Evolutionary conservation across 768 basidiomycete species (phyloP).

Genomic region (Austroboletus eburneus): DNA sequence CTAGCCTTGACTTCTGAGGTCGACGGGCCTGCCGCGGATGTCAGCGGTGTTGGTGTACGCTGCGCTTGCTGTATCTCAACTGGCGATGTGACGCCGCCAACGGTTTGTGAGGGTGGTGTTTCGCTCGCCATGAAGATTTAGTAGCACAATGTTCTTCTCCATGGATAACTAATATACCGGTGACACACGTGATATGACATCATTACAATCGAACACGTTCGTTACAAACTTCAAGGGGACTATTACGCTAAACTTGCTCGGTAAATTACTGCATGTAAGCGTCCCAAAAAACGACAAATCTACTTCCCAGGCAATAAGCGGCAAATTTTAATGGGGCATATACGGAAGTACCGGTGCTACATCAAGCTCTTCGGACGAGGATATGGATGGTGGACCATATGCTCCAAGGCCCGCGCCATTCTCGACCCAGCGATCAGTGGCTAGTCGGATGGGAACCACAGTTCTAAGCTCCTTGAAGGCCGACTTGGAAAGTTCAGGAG

Average conservation of each 20-base stretch:
- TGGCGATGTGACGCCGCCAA: background rate
- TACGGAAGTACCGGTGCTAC: constrained; percentile 9
- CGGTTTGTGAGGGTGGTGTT: background rate
- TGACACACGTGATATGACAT: constrained; percentile 25
- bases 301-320: background rate
- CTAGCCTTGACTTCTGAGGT: constrained; percentile 18
- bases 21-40: constrained; percentile 26
- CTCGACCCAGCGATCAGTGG: constrained; percentile 56
- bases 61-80: constrained; percentile 5
- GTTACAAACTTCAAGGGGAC: too few relatives aligned
- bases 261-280: background rate
- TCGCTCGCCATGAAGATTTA: constrained; percentile 6
- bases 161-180: background rate
- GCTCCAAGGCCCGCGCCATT: constrained; percentile 25
- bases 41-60: constrained; percentile 5
- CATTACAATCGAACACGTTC: constrained; percentile 9
- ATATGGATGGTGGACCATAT: constrained; percentile 12
- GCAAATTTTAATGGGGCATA: background rate
- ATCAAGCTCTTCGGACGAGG: constrained; percentile 24
- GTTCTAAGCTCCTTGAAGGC: constrained; percentile 58
- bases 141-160: background rate
- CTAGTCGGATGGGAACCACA: constrained; percentile 59
- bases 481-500: constrained; percentile 50
- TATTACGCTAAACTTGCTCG: background rate
- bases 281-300: background rate